phyloP scores from a whole-genome alignment of 306 rosid species.

The Pachyrhizus erosus region DNA sequence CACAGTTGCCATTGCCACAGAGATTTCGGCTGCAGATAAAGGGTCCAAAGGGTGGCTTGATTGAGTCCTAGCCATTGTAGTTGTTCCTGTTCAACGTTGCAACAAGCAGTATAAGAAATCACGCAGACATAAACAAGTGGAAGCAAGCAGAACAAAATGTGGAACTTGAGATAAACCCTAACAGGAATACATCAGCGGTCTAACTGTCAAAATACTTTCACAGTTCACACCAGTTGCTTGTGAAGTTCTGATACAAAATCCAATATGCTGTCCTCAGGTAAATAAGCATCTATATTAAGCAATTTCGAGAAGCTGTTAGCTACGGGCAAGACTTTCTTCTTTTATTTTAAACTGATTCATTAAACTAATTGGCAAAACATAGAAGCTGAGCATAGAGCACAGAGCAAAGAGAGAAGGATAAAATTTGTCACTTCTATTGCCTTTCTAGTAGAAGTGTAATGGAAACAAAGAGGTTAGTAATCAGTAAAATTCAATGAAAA shows the following conservation, averaged over 20 bases:
- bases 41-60: constrained; percentile 89
- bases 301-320: not conserved
- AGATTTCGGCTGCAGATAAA: constrained; percentile 76
- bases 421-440: not conserved
- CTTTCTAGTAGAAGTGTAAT: not conserved
- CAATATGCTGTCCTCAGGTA: not conserved
- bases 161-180: not conserved
- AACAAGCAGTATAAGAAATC: constrained; percentile 22
- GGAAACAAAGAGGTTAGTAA: not conserved
- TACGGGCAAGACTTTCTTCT: not conserved
- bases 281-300: not conserved
- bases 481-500: not conserved
- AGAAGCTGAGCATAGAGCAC: not conserved
- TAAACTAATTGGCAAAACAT: not conserved
- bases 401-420: constrained; percentile 6
- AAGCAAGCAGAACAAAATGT: constrained; percentile 11
- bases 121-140: not conserved
- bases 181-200: not conserved
- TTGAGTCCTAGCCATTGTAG: constrained; percentile 65
- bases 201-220: not conserved
- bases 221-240: not conserved
- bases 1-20: constrained; percentile 88
- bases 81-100: constrained; percentile 53
- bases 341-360: not conserved
- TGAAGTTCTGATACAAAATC: not conserved